Base-by-base conservation (phyloP, 306 rosid species). In the Oxytropis ochrocephala region DNA sequence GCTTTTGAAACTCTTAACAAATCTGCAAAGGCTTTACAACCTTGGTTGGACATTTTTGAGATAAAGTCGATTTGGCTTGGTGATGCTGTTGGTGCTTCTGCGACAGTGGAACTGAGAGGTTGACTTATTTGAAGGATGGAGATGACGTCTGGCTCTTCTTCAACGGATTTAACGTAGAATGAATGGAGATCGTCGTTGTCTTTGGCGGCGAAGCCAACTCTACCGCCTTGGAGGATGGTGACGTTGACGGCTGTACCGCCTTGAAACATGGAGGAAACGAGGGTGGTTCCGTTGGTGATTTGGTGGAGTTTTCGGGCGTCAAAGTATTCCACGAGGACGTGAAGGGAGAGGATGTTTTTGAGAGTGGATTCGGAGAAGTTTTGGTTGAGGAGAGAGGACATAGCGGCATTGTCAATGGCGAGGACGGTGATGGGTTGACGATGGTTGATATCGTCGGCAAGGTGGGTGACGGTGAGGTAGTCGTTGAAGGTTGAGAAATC, bases 381-480 rank as follows among this genome's bases (percentile, higher is more conserved):
- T 47, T 88, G 88, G 70, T 79, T 79, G 0, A 89, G 80, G 53
- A 94, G 76, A 11, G 88, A 54, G 0, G 90, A 75, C 97, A 94
- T 94, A 83, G 89, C 96, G 44, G 85, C 84, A 58, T 94, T 94
- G 89, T 94, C 97, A 8, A 94, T 16, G 38, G 95, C 91, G 0
- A 94, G 97, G 80, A 90, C 85, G 16, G 99, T 94, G 62, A 91
- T 94, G 75, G 99, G 91, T 36, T 79, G 89, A 8, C 99, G 89
- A 69, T 91, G 92, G 89, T 94, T 94, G 73, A 94, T 89, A 55
- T 94, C 99, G 9, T 67, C 87, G 48, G 96, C 97, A 4, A 94
- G 95, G 83, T 85, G 99, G 4, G 99, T 94, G 76, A 75, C n/a
- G 55, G 91, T 44, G 70, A 94, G 99, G 82, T 91, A 91, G 79